Base-by-base conservation (phyloP, 169 alveolate genomes). In the Plasmodium yoelii region DNA sequence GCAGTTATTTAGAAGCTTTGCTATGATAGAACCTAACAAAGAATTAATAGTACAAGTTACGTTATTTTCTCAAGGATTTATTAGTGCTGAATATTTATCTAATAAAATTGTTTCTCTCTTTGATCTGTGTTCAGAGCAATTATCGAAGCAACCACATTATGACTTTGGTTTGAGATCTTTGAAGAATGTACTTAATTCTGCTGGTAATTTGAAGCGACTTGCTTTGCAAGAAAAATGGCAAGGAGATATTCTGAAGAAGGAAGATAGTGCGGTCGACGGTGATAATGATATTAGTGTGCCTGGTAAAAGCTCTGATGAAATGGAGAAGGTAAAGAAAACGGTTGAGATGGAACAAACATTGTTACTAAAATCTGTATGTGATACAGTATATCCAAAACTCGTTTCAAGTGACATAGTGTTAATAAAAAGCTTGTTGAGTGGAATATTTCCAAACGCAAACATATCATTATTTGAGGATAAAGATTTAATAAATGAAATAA, bases 91-190 rank as follows among this genome's bases (percentile, higher is more conserved):
- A 88, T 95, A 94, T 88, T 94, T 98, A 46, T 87, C 99, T n/a
- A 96, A 98, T 70, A 97, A 97, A 90, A 96, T 99, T 63, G 99
- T 98, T 22, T 96, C 98, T 64, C 94, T 98, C 2, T 97, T 98
- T 92, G 99, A 98, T 88, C 93, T 97, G 34, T 98, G 99, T 92
- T 95, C 93, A 28, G 94, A 96, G 63, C 98, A 97, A 86, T 94
- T 98, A 47, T 96, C 99, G 34, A 92, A 95, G 24, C 99, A 98
- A 91, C 98, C 99, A 42, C 99, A 98, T 87, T 99, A 98, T 93
- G 99, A 99, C 93, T 99, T 98, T 67, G 99, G 99, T 24, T 93
- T 99, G 46, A 94, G 99, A 67, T 99, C 99, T 3, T 93, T 98
- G 72, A 98, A 98, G 93, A 93, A 97, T 65, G 99, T 98, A 18